Evolutionary conservation across 1,284 basidiomycete genomes (phyloP).

Genomic region (Hypsizygus ulmarius): DNA sequence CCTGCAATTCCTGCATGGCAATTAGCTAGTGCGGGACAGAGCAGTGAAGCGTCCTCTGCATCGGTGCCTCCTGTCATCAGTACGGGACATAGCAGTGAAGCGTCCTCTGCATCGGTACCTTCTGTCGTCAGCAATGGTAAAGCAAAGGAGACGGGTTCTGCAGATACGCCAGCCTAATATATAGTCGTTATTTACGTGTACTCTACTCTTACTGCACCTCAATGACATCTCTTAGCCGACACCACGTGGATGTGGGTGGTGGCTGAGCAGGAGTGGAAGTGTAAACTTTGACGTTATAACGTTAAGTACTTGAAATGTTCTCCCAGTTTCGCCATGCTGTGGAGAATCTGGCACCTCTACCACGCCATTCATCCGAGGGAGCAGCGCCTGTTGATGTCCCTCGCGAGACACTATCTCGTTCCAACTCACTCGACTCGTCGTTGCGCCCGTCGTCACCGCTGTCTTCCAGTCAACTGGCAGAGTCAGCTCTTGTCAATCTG

Average conservation of each 20-base stretch:
- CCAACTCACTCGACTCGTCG: slow-evolving; percentile 38
- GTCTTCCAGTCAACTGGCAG: slow-evolving; percentile 55
- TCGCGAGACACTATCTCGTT: slow-evolving; percentile 28
- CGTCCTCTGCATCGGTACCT: slow-evolving; percentile 23
- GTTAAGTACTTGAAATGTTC: slow-evolving; percentile 50
- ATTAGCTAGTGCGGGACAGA: slow-evolving; percentile 24
- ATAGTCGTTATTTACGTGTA: neutral
- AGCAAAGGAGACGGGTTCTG: slow-evolving; percentile 23
- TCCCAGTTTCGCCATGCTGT: slow-evolving; percentile 63
- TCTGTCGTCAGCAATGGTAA: slow-evolving; percentile 35
- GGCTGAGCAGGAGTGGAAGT: neutral
- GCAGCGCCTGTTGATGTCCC: slow-evolving; percentile 24
- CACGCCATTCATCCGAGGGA: slow-evolving; percentile 37
- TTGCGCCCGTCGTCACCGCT: slow-evolving; percentile 31
- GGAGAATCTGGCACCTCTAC: slow-evolving; percentile 50
- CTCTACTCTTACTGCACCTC: neutral
- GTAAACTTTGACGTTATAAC: neutral
- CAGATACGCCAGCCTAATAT: slow-evolving; percentile 12
- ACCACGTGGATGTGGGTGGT: slow-evolving; percentile 6
- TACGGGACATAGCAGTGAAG: too few species aligned
- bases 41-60: slow-evolving; percentile 21
- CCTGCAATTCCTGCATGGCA: slow-evolving; percentile 91
- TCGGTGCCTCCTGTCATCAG: slow-evolving; percentile 15
- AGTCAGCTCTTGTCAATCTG: slow-evolving; percentile 55
- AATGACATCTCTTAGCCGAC: slow-evolving; percentile 9